These are phyloP conservation scores for Triticum urartu DNA, from an alignment of 176 grass and related monocot genomes.

Conservation along the genomic window DNA sequence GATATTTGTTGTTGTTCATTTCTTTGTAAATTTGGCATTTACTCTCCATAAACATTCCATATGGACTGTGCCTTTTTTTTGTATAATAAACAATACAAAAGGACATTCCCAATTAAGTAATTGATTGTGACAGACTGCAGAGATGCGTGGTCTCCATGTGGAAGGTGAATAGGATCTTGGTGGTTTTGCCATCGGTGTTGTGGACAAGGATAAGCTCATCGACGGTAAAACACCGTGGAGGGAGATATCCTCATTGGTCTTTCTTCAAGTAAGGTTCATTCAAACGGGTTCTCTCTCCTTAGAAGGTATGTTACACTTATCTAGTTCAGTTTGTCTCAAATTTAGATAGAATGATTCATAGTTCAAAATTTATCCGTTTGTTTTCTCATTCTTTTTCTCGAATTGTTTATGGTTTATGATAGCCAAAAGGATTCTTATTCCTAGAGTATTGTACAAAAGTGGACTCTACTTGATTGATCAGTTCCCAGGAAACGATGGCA, in stretches of 20 bases:
- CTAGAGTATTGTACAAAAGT: constrained; percentile 69
- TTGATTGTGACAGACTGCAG: constrained; percentile 66
- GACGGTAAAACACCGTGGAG: constrained; percentile 73
- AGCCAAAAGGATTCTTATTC: constrained; percentile 4
- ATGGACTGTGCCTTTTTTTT: not conserved
- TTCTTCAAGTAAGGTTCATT: constrained; percentile 92
- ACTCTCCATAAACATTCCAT: not conserved
- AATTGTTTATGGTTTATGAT: constrained; percentile 4
- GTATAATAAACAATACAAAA: not conserved
- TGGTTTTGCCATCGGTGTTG: constrained; percentile 79
- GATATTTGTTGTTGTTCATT: not conserved
- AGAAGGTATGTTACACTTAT: constrained; percentile 61
- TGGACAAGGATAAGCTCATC: constrained; percentile 79
- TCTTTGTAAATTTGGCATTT: too few species aligned
- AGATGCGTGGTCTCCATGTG: constrained; percentile 87
- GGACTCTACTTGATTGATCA: constrained; percentile 65
- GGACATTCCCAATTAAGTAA: not conserved
- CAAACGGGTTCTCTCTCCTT: constrained; percentile 86
- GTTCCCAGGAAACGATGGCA: constrained; percentile 57
- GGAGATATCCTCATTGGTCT: constrained; percentile 91
- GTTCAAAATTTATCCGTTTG: not conserved
- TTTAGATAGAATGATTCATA: not conserved
- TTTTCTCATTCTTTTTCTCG: not conserved
- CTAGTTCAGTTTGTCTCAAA: not conserved
- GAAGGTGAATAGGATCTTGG: constrained; percentile 85